Conservation (phyloP, 257 asterid species). For the Gentiana straminea region DNA sequence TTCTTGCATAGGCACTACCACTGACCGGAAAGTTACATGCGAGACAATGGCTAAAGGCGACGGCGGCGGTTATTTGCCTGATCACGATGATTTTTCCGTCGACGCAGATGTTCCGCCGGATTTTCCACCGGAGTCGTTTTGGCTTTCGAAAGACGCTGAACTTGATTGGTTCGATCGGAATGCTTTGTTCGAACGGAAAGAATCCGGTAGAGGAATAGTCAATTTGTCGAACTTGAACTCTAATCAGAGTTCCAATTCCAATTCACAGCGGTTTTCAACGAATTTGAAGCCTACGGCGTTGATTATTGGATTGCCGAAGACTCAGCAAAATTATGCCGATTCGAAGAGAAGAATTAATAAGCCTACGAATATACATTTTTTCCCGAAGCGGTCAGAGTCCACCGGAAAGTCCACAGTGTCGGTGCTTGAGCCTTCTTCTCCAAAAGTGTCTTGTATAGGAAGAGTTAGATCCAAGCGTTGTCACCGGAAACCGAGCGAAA, state of each 20-base stretch:
- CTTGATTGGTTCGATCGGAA: constrained; percentile 80
- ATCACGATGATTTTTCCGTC: constrained; percentile 13
- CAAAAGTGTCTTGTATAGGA: constrained; percentile 92
- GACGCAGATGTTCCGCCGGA: constrained; percentile 24
- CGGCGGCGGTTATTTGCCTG: constrained; percentile 3
- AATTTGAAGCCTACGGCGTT: constrained; percentile 29
- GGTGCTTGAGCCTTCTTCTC: constrained; percentile 68
- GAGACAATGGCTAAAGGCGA: constrained; percentile 22
- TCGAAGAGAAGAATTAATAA: constrained; percentile 34
- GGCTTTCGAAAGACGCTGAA: constrained; percentile 82
- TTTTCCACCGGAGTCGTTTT: constrained; percentile 79
- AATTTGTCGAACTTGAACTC: constrained; percentile 20
- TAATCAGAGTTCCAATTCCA: constrained; percentile 27
- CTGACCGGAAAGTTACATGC: constrained; percentile 48
- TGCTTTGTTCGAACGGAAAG: constrained; percentile 65
- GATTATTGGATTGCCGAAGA: constrained; percentile 61
- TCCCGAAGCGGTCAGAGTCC: constrained; percentile 52
- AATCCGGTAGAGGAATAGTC: constrained; percentile 52
- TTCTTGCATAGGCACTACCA: constrained; percentile 32
- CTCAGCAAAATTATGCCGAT: constrained; percentile 46
- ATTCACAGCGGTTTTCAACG: constrained; percentile 39
- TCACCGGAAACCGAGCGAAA: constrained; percentile 40
- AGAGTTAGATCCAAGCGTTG: constrained; percentile 77
- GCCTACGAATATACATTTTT: constrained; percentile 30
- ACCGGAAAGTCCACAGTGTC: constrained; percentile 27